phyloP scores from a whole-genome alignment of 78 protist species.

The Polysphondylium violaceum region DNA sequence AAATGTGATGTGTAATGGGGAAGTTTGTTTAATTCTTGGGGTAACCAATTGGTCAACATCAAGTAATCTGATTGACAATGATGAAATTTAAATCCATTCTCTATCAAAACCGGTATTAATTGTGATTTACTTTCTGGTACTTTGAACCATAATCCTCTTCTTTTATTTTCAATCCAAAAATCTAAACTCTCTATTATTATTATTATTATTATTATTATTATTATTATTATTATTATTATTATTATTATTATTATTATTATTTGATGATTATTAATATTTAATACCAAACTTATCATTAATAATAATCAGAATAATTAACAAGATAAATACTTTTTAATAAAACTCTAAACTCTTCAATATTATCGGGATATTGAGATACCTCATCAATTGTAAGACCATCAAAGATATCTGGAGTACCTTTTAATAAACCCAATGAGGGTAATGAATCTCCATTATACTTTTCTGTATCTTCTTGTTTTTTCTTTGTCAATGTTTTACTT shows the following conservation, averaged over 20 bases:
- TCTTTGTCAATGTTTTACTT: neutral
- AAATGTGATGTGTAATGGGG: constrained; percentile 73
- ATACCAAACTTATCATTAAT: too few relatives aligned
- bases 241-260: too few relatives aligned
- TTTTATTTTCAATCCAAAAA: constrained; percentile 72
- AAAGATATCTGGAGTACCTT: constrained; percentile 66
- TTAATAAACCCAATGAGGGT: constrained; percentile 3
- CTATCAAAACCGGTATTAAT: constrained; percentile 34
- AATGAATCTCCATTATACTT: neutral
- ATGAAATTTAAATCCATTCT: constrained; percentile 67
- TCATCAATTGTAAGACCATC: constrained; percentile 57
- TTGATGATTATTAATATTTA: too few relatives aligned
- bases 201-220: neutral
- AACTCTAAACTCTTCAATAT: neutral
- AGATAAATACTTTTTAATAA: neutral
- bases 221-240: too few relatives aligned
- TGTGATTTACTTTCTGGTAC: constrained; percentile 47
- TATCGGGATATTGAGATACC: constrained; percentile 29
- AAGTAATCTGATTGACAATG: constrained; percentile 76
- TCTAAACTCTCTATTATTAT: constrained; percentile 17
- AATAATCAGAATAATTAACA: too few relatives aligned
- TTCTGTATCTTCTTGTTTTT: neutral
- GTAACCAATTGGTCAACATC: constrained; percentile 76
- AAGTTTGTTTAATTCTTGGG: constrained; percentile 21
- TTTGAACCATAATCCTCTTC: constrained; percentile 75